Evolutionary conservation across 1,139 yeast genomes (phyloP), one percentile per base, ranked within the genome.

Genomic region (Groenewaldozyma auringiensis): DNA sequence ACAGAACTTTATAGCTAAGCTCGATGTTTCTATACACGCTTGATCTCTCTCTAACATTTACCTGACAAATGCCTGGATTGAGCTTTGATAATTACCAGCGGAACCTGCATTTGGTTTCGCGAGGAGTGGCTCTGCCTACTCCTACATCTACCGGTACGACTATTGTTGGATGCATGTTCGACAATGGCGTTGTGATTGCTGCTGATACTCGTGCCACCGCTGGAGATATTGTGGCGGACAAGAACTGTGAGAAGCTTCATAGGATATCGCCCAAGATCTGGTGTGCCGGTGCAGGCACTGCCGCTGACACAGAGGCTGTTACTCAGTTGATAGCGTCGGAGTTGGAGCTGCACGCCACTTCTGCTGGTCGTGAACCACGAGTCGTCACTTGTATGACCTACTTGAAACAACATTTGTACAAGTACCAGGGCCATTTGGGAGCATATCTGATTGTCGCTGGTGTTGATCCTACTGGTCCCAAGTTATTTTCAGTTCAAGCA

Each of bases 281-380:
- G 98, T 92, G 97, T 78, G 96, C 96, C 46, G 98, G 98, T 59
- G 98, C 98, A 2, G 98, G 98, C 65, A 92, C 98, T 17, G 98
- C 98, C 40, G 98, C 98, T n/a, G 98, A 92, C 64, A 92, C 96
- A 9, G 97, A 92, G 64, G 83, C 84, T 85, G 95, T 86, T 25
- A 92, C 98, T 4, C 95, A 87, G 66, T 74, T 92, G 62, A 88
- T 88, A 58, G 80, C 89, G 27, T 86, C 95, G 42, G 89, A 89
- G 64, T 72, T 92, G 56, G 98, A 92, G 66, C 71, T 92, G 54
- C 98, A 89, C 66, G 74, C 94, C 17, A 71, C 88, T 66, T 79
- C 83, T 55, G 81, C 92, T 43, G 80, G 80, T 53, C 79, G 97
- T 56, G 78, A 81, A 55, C 97, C 98, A 35, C 75, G 98, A 56